Evolutionary conservation across 768 basidiomycete species (phyloP), one percentile per base, ranked within the genome.

Genomic region (Amanita fuliginea): DNA sequence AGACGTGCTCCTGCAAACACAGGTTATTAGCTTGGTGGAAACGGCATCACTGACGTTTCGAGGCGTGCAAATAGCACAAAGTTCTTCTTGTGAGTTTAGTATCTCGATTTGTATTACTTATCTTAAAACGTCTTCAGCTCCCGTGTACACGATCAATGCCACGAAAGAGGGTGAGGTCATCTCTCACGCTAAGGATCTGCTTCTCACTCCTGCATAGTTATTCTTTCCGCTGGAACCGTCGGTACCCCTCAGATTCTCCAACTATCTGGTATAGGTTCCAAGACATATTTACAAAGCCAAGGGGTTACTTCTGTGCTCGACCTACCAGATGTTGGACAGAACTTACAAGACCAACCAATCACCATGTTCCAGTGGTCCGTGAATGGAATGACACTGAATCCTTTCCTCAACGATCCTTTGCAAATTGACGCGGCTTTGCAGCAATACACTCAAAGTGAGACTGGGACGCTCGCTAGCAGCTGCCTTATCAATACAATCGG

Each of bases 211-310:
- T 26, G n/a, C 13, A 6, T 5, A 46, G 45, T 70, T 26, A 64
- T 71, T 26, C 56, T 72, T 3, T 68, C 67, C 1, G 66, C 63
- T 8, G 71, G 71, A 16, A 52, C 59, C 1, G 54, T 69, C 32
- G 65, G 65, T 9, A 68, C 66, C 1, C 58, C 68, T 6, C 60
- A 59, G 14, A 55, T 68, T n/a, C 62, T 69, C 13, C 53, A 63
- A 11, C 55, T 61, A 13, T 65, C 66, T 18, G 67, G 67, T 13
- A 67, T 71, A 16, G 69, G 68, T 7, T 56, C 63, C 47, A 54
- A 55, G 14, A 42, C 52, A 2, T 51, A 58, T 6, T 60, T 70
- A 7, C 19, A 37, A 7, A 33, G 44, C 7, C 33, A 62, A 14
- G 61, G 60, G 1, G 58, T 70, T 24, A 30, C 51, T 3, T 47